Conservation (phyloP, 495 filamentous ascomycete species). For the Penicillium egyptiacum region DNA sequence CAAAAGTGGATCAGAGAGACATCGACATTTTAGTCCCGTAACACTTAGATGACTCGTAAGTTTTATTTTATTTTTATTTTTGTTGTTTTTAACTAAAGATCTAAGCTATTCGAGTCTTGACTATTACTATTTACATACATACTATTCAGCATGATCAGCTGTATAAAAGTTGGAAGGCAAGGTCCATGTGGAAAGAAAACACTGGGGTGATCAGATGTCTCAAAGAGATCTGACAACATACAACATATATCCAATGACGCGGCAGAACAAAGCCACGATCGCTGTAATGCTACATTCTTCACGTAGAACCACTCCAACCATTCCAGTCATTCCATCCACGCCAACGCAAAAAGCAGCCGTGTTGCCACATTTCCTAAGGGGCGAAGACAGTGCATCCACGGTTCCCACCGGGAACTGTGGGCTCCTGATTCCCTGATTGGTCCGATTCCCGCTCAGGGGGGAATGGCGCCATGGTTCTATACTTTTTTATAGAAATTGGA, state of each 20-base stretch:
- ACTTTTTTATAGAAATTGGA: background rate
- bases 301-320: too few species aligned
- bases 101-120: background rate
- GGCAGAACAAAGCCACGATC: conserved; percentile 11
- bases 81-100: too few species aligned
- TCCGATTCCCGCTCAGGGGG: conserved; percentile 20
- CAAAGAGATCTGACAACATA: conserved; percentile 9
- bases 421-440: conserved; percentile 17
- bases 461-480: conserved; percentile 3
- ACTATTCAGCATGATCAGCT: background rate
- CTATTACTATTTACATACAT: background rate
- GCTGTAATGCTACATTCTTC: background rate
- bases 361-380: conserved; percentile 5
- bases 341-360: background rate
- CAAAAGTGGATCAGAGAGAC: conserved; percentile 35
- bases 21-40: conserved; percentile 27
- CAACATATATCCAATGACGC: conserved; percentile 4
- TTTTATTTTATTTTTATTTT: too few species aligned
- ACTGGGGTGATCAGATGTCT: conserved; percentile 5
- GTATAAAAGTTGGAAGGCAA: background rate
- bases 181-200: background rate
- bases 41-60: conserved; percentile 36
- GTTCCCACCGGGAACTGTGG: conserved; percentile 22
- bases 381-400: conserved; percentile 7
- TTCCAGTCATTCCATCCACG: too few species aligned